Conservation (phyloP, 257 asterid species). For the Knoxia roxburghii region DNA sequence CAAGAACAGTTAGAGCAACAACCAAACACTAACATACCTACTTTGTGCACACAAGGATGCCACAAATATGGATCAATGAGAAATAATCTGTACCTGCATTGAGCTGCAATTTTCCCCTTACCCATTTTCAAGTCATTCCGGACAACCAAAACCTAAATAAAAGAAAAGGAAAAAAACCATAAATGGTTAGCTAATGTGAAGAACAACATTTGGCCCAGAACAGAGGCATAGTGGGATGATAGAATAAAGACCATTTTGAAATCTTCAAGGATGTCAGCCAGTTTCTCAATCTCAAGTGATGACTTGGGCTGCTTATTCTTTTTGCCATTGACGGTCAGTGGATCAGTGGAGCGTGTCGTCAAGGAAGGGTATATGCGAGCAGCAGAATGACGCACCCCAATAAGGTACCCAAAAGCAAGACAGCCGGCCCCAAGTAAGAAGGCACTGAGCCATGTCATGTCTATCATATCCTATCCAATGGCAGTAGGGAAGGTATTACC, state of each 20-base stretch:
- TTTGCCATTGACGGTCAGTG: conserved; percentile 26
- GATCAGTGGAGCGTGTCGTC: conserved; percentile 9
- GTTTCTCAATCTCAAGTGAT: conserved; percentile 62
- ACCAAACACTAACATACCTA: not conserved
- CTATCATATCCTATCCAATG: conserved; percentile 47
- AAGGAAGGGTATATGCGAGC: conserved; percentile 15
- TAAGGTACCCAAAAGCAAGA: conserved; percentile 68
- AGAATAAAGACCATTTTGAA: conserved; percentile 69
- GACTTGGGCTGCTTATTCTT: conserved; percentile 50
- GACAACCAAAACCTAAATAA: conserved; percentile 86
- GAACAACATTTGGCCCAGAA: not conserved
- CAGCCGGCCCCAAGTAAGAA: conserved; percentile 76
- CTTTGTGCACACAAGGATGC: not conserved
- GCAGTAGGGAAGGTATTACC: not conserved
- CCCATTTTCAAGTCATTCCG: conserved; percentile 99
- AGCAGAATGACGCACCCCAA: conserved; percentile 50
- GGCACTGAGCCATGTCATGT: conserved; percentile 68
- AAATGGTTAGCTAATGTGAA: not conserved
- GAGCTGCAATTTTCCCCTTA: conserved; percentile 98
- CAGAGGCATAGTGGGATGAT: not conserved
- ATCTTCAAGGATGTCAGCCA: conserved; percentile 81
- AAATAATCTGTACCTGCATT: conserved; percentile 62
- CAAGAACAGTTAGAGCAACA: not conserved
- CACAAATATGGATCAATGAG: not conserved
- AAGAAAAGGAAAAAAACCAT: conserved; percentile 16